A percentile compares a stretch with the other conserved stretches of the same genome.
These are phyloP conservation scores for Allium sativum DNA, from an alignment of 106 monocot genomes.

Conservation along the genomic window DNA sequence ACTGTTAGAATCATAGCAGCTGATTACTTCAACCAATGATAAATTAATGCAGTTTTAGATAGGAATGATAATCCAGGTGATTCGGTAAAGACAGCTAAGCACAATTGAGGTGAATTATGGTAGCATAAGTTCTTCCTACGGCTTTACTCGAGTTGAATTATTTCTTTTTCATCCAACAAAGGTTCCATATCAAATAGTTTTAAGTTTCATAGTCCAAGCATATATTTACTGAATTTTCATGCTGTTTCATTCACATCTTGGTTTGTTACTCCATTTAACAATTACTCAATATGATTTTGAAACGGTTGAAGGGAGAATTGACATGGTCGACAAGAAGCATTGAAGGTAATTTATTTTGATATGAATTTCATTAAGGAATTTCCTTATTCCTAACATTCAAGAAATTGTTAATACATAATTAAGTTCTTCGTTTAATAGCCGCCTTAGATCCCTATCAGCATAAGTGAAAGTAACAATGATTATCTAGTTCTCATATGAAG, in stretches of 20 bases:
- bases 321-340: constrained; percentile 92
- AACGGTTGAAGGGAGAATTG: constrained; percentile 91
- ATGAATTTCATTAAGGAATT: background rate
- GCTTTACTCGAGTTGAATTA: too few species aligned
- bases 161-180: too few species aligned
- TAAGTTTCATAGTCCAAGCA: too few species aligned
- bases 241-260: constrained; percentile 10
- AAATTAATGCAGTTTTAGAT: too few species aligned
- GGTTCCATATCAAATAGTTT: too few species aligned
- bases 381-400: background rate
- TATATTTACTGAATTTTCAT: too few species aligned
- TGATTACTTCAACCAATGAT: too few species aligned
- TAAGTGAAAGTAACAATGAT: constrained; percentile 77
- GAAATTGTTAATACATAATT: constrained; percentile 4
- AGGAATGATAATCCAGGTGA: too few species aligned
- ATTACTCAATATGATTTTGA: constrained; percentile 79
- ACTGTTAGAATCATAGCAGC: too few species aligned
- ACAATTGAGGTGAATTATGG: too few species aligned
- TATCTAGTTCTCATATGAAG: constrained; percentile 81
- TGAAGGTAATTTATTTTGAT: constrained; percentile 51
- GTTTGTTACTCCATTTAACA: constrained; percentile 87
- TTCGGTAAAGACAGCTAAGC: too few species aligned
- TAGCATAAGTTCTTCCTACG: too few species aligned
- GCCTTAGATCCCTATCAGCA: constrained; percentile 95
- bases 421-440: constrained; percentile 96